phyloP scores from a whole-genome alignment of 495 filamentous ascomycete genomes.

The Astrothelium macrocarpum region DNA sequence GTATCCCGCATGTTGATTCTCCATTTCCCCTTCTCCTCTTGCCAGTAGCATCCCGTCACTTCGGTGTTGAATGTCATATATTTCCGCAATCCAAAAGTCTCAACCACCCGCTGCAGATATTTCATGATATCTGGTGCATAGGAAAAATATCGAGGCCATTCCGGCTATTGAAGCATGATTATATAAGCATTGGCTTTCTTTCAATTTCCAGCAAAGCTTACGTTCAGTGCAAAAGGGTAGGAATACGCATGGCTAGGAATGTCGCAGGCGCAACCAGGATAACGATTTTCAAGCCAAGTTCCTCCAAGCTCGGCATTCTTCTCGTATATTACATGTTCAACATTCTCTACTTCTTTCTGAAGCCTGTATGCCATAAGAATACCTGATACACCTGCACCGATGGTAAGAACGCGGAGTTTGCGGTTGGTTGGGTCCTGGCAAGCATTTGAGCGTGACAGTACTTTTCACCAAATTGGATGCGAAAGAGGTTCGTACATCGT shows the following conservation, averaged over 20 bases:
- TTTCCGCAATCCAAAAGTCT: constrained; percentile 29
- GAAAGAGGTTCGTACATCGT: constrained; percentile 1
- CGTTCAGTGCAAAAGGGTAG: constrained; percentile 28
- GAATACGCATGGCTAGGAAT: constrained; percentile 33
- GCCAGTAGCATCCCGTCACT: constrained; percentile 27
- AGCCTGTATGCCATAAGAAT: constrained; percentile 32
- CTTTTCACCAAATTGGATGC: not conserved
- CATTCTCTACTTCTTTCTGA: constrained; percentile 29
- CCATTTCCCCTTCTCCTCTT: constrained; percentile 28
- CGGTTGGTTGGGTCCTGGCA: constrained; percentile 25
- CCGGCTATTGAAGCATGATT: constrained; percentile 22
- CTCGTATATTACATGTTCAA: constrained; percentile 34
- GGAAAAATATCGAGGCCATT: constrained; percentile 34
- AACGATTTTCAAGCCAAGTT: constrained; percentile 26
- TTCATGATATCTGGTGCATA: constrained; percentile 31
- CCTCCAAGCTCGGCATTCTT: constrained; percentile 31
- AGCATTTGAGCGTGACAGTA: not conserved
- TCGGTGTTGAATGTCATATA: constrained; percentile 32
- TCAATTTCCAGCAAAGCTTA: not conserved
- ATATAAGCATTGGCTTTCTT: not conserved
- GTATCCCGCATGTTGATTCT: constrained; percentile 25
- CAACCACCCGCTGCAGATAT: constrained; percentile 33
- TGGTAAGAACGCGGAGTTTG: constrained; percentile 27
- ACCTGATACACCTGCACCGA: constrained; percentile 30
- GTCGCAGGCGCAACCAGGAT: constrained; percentile 27